A percentile compares a stretch with the other conserved stretches of the same genome.
phyloP scores from a whole-genome alignment of 345 rosid species.

The Firmiana major region DNA sequence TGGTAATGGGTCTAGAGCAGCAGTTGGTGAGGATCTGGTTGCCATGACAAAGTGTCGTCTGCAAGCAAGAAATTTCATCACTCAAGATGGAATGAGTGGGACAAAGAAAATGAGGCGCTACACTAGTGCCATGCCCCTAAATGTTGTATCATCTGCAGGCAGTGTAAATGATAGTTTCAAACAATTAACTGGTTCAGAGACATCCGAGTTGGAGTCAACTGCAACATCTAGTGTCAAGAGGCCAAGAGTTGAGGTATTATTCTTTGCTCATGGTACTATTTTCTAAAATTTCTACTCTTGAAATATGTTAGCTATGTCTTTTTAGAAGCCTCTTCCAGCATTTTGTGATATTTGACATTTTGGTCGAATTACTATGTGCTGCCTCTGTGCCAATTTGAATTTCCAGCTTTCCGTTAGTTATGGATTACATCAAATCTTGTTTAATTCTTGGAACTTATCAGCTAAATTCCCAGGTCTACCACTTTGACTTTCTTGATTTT shows the following conservation, averaged over 20 bases:
- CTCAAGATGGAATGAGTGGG: constrained; percentile 77
- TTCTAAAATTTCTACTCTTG: not conserved
- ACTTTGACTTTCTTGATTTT: not conserved
- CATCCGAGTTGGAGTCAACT: constrained; percentile 82
- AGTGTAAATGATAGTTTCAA: constrained; percentile 72
- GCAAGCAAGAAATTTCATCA: constrained; percentile 71
- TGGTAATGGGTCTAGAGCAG: constrained; percentile 93
- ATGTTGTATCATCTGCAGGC: constrained; percentile 71
- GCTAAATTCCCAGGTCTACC: not conserved
- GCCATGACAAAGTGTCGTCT: constrained; percentile 90
- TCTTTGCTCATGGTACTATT: constrained; percentile 13
- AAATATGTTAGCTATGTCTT: not conserved
- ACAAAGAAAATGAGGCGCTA: constrained; percentile 78
- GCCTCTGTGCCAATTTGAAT: not conserved
- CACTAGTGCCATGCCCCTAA: constrained; percentile 79
- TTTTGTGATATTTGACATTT: not conserved
- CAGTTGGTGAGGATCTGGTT: constrained; percentile 96
- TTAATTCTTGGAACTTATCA: not conserved
- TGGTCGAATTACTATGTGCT: not conserved
- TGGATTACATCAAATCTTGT: not conserved
- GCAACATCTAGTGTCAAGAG: constrained; percentile 81
- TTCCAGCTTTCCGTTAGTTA: not conserved
- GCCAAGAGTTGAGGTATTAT: constrained; percentile 67
- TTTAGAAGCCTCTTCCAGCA: not conserved
- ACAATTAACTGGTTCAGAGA: constrained; percentile 62